A percentile compares a stretch with the other conserved stretches of the same genome.
phyloP scores from a whole-genome alignment of 257 asterid species.

The Nicotiana paniculata region DNA sequence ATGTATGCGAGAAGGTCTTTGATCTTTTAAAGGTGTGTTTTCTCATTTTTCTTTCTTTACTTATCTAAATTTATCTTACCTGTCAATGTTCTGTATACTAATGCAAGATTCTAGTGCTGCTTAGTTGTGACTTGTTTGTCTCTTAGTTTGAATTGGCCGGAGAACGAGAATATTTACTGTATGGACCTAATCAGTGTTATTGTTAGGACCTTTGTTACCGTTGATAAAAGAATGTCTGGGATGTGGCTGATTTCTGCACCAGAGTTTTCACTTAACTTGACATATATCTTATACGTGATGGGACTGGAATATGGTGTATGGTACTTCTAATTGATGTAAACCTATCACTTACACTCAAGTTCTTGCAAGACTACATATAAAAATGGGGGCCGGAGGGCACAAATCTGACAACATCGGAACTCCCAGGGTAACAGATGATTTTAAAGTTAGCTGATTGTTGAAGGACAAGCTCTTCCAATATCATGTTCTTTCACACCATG shows the following conservation, averaged over 20 bases:
- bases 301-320: neutral
- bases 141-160: neutral
- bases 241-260: neutral
- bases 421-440: neutral
- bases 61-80: neutral
- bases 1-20: constrained; percentile 88
- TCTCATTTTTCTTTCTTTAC: constrained; percentile 1
- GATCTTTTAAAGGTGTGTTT: constrained; percentile 83
- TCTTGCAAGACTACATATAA: neutral
- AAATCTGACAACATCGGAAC: neutral
- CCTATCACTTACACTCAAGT: neutral
- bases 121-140: neutral
- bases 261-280: neutral
- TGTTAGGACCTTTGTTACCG: neutral
- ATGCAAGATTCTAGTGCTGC: neutral
- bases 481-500: neutral
- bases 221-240: neutral
- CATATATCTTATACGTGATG: neutral
- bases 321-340: neutral
- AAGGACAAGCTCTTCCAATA: neutral
- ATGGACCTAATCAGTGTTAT: neutral
- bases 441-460: neutral
- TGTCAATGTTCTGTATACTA: neutral
- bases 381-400: neutral
- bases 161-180: neutral